Evolutionary conservation across 2,329 filamentous ascomycete genomes (phyloP), one percentile per base, ranked within the genome.

Genomic region (Claviceps purpurea): DNA sequence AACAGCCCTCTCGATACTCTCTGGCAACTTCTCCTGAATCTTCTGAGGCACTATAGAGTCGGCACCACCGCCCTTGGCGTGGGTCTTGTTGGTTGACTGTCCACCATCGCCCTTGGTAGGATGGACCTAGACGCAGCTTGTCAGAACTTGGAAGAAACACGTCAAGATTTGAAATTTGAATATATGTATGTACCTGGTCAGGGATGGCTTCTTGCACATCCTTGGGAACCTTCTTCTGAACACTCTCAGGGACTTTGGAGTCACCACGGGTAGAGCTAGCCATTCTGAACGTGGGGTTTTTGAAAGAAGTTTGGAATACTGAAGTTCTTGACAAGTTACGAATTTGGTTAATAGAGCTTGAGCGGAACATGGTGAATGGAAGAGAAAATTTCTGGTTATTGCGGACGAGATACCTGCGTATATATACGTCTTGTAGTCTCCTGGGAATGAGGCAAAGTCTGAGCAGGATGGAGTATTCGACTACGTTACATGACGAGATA

Each of bases 31-130:
- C 52, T 62, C 56, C 48, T 63, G 61, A 0, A 57, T 11, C 43
- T 61, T 61, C 46, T 58, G 49, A 1, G 61, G 59, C 8, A 62
- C 44, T 0, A 59, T 51, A 2, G 61, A 62, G 11, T 56, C 55
- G 1, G 55, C 41, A 0, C 57, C 53, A 5, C 52, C 54, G 1
- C 51, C 54, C 37, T 59, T 59, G 1, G 58, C 57, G 6, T 62
- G 59, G 1, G 59, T 52, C 14, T 56, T 48, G 13, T 56, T 55
- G 11, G 54, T 56, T 0, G 56, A 57, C 41, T 60, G 54, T 1
- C 52, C 56, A 7, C 55, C 52, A 1, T 56, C 52, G 6, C 53
- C 48, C 0, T 48, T 53, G 1, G 60, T 62, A 2, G 60, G 58
- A 3, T 62, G 60, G 10, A 62, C 37, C 60, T 62, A 4, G 0